Evolutionary conservation across 2,329 filamentous ascomycete genomes (phyloP), one percentile per base, ranked within the genome.

Genomic region (Cercospora beticola): DNA sequence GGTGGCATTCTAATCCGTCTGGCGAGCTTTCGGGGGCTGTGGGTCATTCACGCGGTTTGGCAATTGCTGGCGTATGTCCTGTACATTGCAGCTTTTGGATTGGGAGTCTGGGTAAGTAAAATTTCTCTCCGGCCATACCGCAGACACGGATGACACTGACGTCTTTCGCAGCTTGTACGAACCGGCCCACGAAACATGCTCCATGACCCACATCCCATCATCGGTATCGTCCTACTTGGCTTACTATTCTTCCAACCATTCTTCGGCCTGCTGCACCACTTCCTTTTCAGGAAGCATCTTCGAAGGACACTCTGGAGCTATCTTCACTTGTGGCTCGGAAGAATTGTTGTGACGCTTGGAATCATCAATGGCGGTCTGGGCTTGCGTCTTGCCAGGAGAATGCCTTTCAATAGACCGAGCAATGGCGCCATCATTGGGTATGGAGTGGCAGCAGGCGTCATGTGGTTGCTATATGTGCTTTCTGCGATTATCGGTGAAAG

Each of bases 341-440:
- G 86, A 4, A 71, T 79, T 30, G 78, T 82, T 49, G 82, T 88
- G 14, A 80, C 82, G 0, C 76, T 88, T 1, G 86, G 84, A 1
- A 84, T 88, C 65, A 81, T 88, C 72, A 88, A 88, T 71, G 86
- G 84, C 18, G 86, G 86, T 0, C 76, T 88, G 1, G 86, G 86
- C 0, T 81, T 88, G 52, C 77, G 78, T 66, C 78, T 86, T 31
- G 83, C 85, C 3, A 78, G 82, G 23, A 77, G 80, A 36, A 81
- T 80, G 33, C 66, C 70, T 1, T 31, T 74, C 12, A 70, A 68
- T 21, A 72, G 71, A 18, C 75, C 76, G 5, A 76, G 72, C 4
- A 58, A 62, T 12, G 78, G 78, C n/a, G 78, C 78, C 0, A 76
- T 81, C 6, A 84, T 86, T 69, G 84, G 80, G 0, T 87, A 87